These are phyloP conservation scores for Boletus coccyginus DNA, from an alignment of 768 basidiomycete genomes.

Conservation along the genomic window DNA sequence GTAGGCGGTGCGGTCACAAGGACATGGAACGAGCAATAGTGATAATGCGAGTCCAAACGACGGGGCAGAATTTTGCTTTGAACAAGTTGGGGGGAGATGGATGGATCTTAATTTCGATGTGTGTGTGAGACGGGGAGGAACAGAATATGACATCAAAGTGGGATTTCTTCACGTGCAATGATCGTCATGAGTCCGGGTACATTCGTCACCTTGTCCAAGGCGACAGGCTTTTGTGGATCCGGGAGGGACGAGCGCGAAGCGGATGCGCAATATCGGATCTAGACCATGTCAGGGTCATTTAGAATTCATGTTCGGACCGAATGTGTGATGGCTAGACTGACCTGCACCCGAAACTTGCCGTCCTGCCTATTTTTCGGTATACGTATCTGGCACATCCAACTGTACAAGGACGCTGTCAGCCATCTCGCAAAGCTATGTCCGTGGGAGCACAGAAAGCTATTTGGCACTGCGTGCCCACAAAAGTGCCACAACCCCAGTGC, in stretches of 20 bases:
- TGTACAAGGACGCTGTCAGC: constrained; percentile 24
- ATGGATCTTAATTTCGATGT: neutral
- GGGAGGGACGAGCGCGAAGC: constrained; percentile 49
- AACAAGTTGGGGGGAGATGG: neutral
- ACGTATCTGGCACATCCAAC: constrained; percentile 64
- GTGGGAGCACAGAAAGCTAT: neutral
- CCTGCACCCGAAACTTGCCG: constrained; percentile 59
- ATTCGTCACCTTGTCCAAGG: constrained; percentile 55
- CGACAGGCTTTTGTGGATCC: constrained; percentile 63
- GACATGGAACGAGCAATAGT: neutral
- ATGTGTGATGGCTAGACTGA: constrained; percentile 28
- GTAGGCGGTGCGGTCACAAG: neutral
- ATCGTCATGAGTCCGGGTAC: constrained; percentile 80
- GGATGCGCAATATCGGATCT: constrained; percentile 64
- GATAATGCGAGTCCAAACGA: constrained; percentile 4
- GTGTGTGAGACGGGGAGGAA: neutral
- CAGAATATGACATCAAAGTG: constrained; percentile 7
- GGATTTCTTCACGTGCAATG: constrained; percentile 39
- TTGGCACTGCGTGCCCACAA: neutral
- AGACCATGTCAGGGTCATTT: neutral
- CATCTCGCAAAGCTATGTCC: neutral
- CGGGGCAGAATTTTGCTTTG: neutral
- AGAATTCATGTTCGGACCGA: neutral
- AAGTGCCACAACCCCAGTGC: neutral
- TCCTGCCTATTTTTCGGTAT: constrained; percentile 48